Evolutionary conservation across 1,139 yeast genomes (phyloP).

Genomic region (Saccharomyces hybrid): DNA sequence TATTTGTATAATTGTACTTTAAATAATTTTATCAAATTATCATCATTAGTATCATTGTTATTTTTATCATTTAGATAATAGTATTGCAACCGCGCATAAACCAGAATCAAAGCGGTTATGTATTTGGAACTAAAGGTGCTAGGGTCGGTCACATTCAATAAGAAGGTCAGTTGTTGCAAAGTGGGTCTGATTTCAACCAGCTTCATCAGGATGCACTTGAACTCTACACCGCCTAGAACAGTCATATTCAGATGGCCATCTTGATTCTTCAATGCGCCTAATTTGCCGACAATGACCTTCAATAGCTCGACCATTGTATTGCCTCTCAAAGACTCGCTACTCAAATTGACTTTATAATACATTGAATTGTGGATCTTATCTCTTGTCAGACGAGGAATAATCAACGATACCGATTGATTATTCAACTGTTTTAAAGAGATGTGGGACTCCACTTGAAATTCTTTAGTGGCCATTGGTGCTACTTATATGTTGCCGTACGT

Average conservation of each 20-base stretch:
- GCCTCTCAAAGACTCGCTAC: conserved; percentile 23
- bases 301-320: conserved; percentile 21
- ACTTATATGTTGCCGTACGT: neutral
- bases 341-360: conserved; percentile 28
- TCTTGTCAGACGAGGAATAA: conserved; percentile 29
- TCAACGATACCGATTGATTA: conserved; percentile 31
- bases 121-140: conserved; percentile 25
- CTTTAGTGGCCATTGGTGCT: conserved; percentile 20
- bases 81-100: conserved; percentile 28
- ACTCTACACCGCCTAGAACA: conserved; percentile 29
- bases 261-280: conserved; percentile 18
- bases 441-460: conserved; percentile 26
- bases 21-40: conserved; percentile 12
- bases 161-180: conserved; percentile 20
- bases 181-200: conserved; percentile 29
- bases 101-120: conserved; percentile 23
- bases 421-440: conserved; percentile 27
- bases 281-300: conserved; percentile 21
- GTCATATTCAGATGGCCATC: conserved; percentile 13
- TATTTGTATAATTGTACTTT: conserved; percentile 8
- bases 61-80: conserved; percentile 16
- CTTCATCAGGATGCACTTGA: conserved; percentile 30
- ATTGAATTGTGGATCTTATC: conserved; percentile 26
- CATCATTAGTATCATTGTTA: conserved; percentile 7
- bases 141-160: conserved; percentile 10